Conservation (phyloP, 2,329 filamentous ascomycete genomes). For the Colletotrichum viniferum region DNA sequence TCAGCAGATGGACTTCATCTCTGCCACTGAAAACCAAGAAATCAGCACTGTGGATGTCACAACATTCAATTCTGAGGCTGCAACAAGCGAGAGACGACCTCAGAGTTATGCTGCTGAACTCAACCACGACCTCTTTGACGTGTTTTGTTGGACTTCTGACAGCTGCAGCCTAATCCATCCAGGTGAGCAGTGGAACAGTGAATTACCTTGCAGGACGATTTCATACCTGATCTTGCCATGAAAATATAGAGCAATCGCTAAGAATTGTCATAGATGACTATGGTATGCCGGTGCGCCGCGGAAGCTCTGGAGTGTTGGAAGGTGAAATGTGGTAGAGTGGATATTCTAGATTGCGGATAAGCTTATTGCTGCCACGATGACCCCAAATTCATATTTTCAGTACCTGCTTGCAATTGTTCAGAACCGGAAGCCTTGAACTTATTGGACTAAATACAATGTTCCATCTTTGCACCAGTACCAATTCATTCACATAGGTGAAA, state of each 20-base stretch:
- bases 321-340: rapidly evolving
- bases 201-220: background rate
- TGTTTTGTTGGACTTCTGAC: background rate
- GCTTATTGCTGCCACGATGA: background rate
- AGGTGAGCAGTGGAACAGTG: rapidly evolving
- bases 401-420: too few relatives aligned
- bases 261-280: rapidly evolving
- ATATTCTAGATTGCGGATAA: too few relatives aligned
- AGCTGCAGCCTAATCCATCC: rapidly evolving
- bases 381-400: background rate
- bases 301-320: too few relatives aligned
- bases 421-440: background rate
- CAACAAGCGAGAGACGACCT: too few relatives aligned
- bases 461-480: too few relatives aligned
- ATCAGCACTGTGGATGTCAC: rapidly evolving
- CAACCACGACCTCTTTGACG: background rate
- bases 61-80: rapidly evolving
- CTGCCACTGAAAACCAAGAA: rapidly evolving
- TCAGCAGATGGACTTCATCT: rapidly evolving
- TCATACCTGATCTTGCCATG: too few relatives aligned
- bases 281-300: too few relatives aligned
- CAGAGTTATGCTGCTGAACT: background rate
- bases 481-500: rapidly evolving
- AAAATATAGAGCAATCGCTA: too few relatives aligned
- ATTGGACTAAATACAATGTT: too few relatives aligned